Evolutionary conservation across 176 grass and related monocot species (phyloP), one percentile per base, ranked within the genome.

Genomic region (Themeda triandra): DNA sequence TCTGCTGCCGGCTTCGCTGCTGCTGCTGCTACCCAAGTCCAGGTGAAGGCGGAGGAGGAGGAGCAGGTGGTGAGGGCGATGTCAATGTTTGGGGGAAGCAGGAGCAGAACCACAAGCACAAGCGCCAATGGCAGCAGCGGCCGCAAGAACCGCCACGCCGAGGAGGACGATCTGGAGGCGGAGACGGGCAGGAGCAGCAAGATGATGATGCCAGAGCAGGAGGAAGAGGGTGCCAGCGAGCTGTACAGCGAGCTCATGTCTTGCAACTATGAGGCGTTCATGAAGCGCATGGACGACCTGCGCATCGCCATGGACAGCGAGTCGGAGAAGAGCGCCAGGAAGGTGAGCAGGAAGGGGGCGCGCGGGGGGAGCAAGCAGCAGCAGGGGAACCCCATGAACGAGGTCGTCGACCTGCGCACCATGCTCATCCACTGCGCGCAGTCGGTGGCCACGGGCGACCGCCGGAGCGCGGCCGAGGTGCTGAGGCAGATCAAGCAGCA

Each of bases 361-460:
- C 65, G 90, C 32, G 32, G 32, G 33, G 33, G 33, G 36, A 70
- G n/a, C n/a, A n/a, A n/a, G n/a, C n/a, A 81, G 4, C 86, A 79
- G 58, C 63, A 49, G 14, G 6, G 1, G n/a, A n/a, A n/a, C 17
- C 13, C 68, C 2, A n/a, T 46, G 1, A 42, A 35, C 10, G 84
- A 87, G 69, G 82, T 86, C 21, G 93, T 96, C 4, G 93, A 96
- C 85, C 86, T 93, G 58, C 80, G 84, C 53, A 91, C 93, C 63
- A 80, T 96, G 82, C 88, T 96, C 53, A 87, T 96, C 80, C 91
- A 91, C 31, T 92, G 93, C 2, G 90, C 88, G 8, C 90, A 95
- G 51, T 71, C 90, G 12, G 88, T 92, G 62, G 80, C 91, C 46
- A 77, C 83, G 0, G 91, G 92, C 0, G 93, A 93, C 41, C 72